These are phyloP conservation scores for Cryptococcus sp. DNA, from an alignment of 1,284 basidiomycete species.

Conservation along the genomic window DNA sequence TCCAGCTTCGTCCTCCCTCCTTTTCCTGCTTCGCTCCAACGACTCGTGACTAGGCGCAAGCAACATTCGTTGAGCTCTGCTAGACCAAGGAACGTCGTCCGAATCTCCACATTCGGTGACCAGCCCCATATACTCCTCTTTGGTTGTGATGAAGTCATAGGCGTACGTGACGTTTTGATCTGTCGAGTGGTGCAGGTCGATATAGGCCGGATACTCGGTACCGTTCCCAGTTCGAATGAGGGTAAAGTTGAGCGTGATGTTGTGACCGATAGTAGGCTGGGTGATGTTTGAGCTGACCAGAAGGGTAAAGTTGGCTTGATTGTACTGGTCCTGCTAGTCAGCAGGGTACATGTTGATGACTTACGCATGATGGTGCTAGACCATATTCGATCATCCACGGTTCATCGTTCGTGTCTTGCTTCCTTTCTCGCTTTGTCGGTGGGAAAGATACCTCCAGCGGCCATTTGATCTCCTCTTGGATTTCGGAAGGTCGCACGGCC, in stretches of 20 bases:
- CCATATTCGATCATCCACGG: background rate
- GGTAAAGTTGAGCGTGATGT: slow-evolving; percentile 14
- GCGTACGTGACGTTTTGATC: slow-evolving; percentile 10
- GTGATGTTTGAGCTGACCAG: background rate
- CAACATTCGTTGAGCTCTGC: background rate
- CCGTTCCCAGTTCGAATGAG: slow-evolving; percentile 20
- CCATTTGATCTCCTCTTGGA: background rate
- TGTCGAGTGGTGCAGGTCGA: slow-evolving; percentile 5
- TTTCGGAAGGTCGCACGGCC: background rate
- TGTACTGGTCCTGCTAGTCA: slow-evolving; percentile 15
- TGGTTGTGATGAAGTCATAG: slow-evolving; percentile 3
- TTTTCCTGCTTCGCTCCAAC: background rate
- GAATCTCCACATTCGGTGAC: no score
- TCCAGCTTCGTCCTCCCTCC: background rate
- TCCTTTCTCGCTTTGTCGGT: background rate
- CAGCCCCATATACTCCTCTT: slow-evolving; percentile 4
- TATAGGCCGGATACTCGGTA: slow-evolving; percentile 14
- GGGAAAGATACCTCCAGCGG: background rate
- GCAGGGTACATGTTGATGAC: background rate
- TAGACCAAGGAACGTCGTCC: background rate
- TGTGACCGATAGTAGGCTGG: slow-evolving; percentile 5
- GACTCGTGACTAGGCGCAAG: background rate
- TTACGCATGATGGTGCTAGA: background rate
- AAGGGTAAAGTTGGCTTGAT: slow-evolving; percentile 13
- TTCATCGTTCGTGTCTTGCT: background rate